Evolutionary conservation across 23 red algal genomes (phyloP), one percentile per base, ranked within the genome.

Genomic region (Gracilaria domingensis): DNA sequence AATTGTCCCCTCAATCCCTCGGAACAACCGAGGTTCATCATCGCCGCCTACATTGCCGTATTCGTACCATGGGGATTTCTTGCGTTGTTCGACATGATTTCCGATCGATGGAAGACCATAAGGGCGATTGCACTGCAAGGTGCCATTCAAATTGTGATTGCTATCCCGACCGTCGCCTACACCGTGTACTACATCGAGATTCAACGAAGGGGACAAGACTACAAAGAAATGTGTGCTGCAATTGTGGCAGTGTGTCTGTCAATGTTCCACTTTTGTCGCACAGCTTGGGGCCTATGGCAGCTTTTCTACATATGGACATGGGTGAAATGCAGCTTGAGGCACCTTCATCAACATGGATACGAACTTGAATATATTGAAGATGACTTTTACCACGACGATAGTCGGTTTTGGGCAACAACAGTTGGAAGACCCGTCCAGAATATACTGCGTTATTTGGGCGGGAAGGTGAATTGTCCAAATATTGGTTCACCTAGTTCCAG

Each of bases 41-140:
- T 29, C 47, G 28, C 38, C 8, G 75, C 54, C 34, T 80, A 80
- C 75, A 48, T 37, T 29, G 75, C 75, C 75, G 54, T 80, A n/a
- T 50, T 80, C 75, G 40, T 80, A 30, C 75, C 75, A 40, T 80
- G 75, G 75, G 75, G 40, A 32, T 80, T 80, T 18, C 75, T 80
- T 12, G 45, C 28, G 35, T 50, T 80, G 36, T 50, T 53, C 38
- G 75, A 80, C 16, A 53, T 80, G 40, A 80, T 80, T 8, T 49
- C 75, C 30, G 75, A 80, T 17, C 75, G 75, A 8, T 80, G 75
- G 75, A 32, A 80, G 28, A 80, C 34, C 38, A 45, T 45, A 4
- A 11, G 5, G 42, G 42, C 11, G 5, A 4, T 45, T 45, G 5
- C 5, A 7, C 11, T 45, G 5, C 42, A 45, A 45, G 75, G 34